Conservation (phyloP, 1,284 basidiomycete genomes). For the Binderoboletus segoi region DNA sequence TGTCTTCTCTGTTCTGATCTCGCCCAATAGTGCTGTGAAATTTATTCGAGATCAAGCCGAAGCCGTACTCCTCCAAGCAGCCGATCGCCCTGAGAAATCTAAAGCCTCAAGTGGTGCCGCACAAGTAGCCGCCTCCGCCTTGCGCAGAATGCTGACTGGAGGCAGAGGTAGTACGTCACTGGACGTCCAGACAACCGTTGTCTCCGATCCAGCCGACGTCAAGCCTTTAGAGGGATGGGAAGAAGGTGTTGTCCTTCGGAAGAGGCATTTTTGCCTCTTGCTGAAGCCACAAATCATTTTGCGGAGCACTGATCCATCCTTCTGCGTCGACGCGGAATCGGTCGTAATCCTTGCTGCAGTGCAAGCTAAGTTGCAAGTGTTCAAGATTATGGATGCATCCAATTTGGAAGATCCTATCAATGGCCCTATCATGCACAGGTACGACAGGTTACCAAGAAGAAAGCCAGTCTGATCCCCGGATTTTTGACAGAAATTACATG, state of each 20-base stretch:
- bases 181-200: slow-evolving; percentile 40
- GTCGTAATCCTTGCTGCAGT: slow-evolving; percentile 82
- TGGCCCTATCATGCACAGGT: slow-evolving; percentile 87
- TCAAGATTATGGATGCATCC: slow-evolving; percentile 78
- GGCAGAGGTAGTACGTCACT: slow-evolving; percentile 50
- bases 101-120: slow-evolving; percentile 46
- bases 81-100: slow-evolving; percentile 38
- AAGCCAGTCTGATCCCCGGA: slow-evolving; percentile 3
- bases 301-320: slow-evolving; percentile 44
- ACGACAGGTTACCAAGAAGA: slow-evolving; percentile 12
- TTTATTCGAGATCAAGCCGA: slow-evolving; percentile 83
- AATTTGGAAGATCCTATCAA: slow-evolving; percentile 86
- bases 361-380: slow-evolving; percentile 81
- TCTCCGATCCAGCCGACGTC: slow-evolving; percentile 35
- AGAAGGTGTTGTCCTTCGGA: slow-evolving; percentile 64
- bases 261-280: slow-evolving; percentile 81
- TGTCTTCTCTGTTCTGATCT: slow-evolving; percentile 9
- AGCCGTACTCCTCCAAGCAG: slow-evolving; percentile 40
- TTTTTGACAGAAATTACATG: slow-evolving; percentile 63
- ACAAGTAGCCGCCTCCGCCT: slow-evolving; percentile 60
- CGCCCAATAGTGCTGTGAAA: slow-evolving; percentile 66
- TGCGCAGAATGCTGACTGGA: slow-evolving; percentile 62
- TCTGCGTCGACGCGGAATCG: slow-evolving; percentile 57
- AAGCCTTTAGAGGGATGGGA: slow-evolving; percentile 75
- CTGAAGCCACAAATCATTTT: slow-evolving; percentile 92